These are phyloP conservation scores for Beauveria sp. DNA, from an alignment of 2,329 filamentous ascomycete genomes.

Conservation along the genomic window DNA sequence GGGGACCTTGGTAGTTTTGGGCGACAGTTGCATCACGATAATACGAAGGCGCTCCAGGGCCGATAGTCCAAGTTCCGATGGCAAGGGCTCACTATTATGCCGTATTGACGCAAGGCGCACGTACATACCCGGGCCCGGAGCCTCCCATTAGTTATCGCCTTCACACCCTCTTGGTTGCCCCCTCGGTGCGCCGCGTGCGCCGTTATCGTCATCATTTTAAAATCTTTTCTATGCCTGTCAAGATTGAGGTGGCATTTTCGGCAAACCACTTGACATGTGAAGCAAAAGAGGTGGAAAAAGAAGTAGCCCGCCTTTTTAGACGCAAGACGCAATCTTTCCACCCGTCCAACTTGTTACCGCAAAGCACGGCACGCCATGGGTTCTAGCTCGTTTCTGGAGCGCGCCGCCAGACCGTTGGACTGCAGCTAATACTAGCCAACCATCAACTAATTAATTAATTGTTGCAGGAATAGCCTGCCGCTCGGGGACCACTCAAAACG, in stretches of 20 bases:
- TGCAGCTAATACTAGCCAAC: not conserved
- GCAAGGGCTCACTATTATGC: not conserved
- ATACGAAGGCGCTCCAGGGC: not conserved
- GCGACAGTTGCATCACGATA: not conserved
- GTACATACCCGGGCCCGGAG: not conserved
- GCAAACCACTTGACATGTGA: too few species aligned
- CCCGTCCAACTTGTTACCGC: not conserved
- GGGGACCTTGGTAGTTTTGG: too few species aligned
- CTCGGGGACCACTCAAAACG: too few species aligned
- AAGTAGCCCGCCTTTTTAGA: too few species aligned
- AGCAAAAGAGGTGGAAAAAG: too few species aligned
- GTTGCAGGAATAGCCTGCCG: too few species aligned
- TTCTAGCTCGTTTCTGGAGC: slow-evolving; percentile 2
- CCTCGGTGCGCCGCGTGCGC: not conserved
- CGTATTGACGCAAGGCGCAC: not conserved
- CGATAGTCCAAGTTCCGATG: not conserved
- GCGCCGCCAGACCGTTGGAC: not conserved
- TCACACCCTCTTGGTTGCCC: not conserved
- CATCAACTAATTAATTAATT: not conserved
- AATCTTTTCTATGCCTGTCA: too few species aligned
- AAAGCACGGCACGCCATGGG: slow-evolving; percentile 1
- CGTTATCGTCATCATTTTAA: too few species aligned
- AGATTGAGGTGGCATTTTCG: too few species aligned
- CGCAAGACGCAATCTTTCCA: too few species aligned
- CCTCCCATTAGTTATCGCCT: not conserved